Evolutionary conservation across 2,329 filamentous ascomycete species (phyloP), one percentile per base, ranked within the genome.

Genomic region (Hypoxylon sp.): DNA sequence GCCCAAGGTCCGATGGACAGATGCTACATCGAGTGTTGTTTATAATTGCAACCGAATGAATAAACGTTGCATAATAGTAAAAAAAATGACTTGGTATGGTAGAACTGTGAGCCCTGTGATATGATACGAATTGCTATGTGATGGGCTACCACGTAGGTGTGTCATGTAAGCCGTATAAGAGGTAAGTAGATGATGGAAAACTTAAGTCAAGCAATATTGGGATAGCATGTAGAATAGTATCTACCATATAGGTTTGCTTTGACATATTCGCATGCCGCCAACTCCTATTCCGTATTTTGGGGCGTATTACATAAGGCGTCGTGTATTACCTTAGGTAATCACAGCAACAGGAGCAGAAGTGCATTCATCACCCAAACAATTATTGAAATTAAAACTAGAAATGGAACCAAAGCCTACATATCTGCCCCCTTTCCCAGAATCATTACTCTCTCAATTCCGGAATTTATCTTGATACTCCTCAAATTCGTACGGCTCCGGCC

Each of bases 381-480:
- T 6, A 41, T 41, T 41, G n/a, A 19, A 47, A 28, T 28, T 46
- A 8, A 11, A 46, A n/a, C 19, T 6, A 22, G 4, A 19, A 46
- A 43, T n/a, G n/a, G 17, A 22, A 2, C 4, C 7, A 22, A 15
- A 26, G 7, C 11, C 15, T 4, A 28, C 7, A 7, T 26, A 26
- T 26, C 7, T n/a, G 22, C 11, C 20, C 20, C 10, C 17, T n/a
- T 6, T 24, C n/a, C n/a, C n/a, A n/a, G 4, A 17, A 28, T 26
- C 17, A 17, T 41, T 6, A 47, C 2, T 17, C n/a, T 28, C 4
- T 32, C 19, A 24, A 39, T 26, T 39, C 24, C 7, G 15, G 11
- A 10, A 7, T 24, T 26, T 48, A 24, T 64, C 32, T 24, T 60
- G 56, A 17, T 64, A 67, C 15, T 32, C 8, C 24, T 64, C 64